Percentiles rank a stretch among this genome's conserved stretches.
These are phyloP conservation scores for Acacia confusa DNA, from an alignment of 306 rosid genomes.

Conservation along the genomic window DNA sequence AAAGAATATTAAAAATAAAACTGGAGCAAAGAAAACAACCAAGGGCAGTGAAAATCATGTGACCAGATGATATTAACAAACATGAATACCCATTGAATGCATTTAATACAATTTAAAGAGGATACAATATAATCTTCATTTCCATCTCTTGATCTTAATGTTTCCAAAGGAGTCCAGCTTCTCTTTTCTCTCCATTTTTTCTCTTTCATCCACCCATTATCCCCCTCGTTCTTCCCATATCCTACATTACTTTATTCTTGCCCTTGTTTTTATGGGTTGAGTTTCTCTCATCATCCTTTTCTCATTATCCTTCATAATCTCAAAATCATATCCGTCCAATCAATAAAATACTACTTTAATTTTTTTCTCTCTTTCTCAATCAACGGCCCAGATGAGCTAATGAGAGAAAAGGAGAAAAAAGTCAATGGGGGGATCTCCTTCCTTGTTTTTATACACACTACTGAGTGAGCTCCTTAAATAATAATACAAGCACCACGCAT, in stretches of 20 bases:
- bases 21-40: background rate
- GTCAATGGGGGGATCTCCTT: too few species aligned
- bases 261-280: background rate
- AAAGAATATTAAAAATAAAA: slow-evolving; percentile 11
- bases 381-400: too few species aligned
- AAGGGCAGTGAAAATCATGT: slow-evolving; percentile 3
- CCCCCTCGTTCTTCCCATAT: background rate
- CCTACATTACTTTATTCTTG: background rate
- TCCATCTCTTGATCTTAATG: background rate
- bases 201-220: background rate
- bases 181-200: background rate
- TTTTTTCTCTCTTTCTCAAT: too few species aligned
- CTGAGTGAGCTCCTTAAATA: background rate
- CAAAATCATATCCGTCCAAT: too few species aligned
- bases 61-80: background rate
- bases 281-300: too few species aligned
- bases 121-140: background rate
- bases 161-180: background rate
- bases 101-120: background rate
- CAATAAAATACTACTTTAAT: too few species aligned
- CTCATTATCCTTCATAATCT: too few species aligned
- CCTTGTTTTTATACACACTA: background rate
- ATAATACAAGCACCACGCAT: background rate
- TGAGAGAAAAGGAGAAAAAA: too few species aligned
- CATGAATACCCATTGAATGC: background rate